These are phyloP conservation scores for Leccinum obscurum DNA, from an alignment of 768 basidiomycete genomes.

Conservation along the genomic window DNA sequence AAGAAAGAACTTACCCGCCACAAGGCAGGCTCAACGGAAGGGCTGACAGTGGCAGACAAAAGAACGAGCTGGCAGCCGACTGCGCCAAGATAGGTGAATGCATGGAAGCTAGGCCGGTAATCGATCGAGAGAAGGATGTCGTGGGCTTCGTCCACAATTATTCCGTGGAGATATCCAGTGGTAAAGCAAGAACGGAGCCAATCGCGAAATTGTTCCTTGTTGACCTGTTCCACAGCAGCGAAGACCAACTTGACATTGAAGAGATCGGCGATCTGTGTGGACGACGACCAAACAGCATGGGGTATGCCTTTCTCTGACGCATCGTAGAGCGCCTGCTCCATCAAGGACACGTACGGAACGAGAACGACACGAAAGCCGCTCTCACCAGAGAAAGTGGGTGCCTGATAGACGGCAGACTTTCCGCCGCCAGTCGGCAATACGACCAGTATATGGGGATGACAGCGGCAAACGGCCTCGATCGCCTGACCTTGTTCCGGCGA, in stretches of 20 bases:
- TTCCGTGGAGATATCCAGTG: background rate
- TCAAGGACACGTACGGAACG: background rate
- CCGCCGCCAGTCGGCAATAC: background rate
- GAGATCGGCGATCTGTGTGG: background rate
- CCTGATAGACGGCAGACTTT: background rate
- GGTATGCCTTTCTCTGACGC: background rate
- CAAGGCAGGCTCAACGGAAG: background rate
- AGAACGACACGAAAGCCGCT: background rate
- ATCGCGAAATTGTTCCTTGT: background rate
- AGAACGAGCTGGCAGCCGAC: background rate
- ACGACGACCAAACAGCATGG: background rate
- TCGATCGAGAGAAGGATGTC: background rate
- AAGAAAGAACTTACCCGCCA: background rate
- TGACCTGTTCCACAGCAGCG: background rate
- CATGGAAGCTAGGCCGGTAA: background rate
- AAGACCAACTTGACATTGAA: background rate
- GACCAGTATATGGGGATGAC: background rate
- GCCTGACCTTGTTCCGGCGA: background rate
- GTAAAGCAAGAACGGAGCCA: background rate
- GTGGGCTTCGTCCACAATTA: slow-evolving; percentile 1
- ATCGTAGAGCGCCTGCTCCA: background rate
- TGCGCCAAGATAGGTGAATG: background rate
- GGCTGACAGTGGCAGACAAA: background rate
- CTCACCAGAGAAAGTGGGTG: background rate
- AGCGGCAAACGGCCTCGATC: background rate